Evolutionary conservation across 192 early-diverging fungal species (phyloP), one percentile per base, ranked within the genome.

Genomic region (Umbelopsis vinacea): DNA sequence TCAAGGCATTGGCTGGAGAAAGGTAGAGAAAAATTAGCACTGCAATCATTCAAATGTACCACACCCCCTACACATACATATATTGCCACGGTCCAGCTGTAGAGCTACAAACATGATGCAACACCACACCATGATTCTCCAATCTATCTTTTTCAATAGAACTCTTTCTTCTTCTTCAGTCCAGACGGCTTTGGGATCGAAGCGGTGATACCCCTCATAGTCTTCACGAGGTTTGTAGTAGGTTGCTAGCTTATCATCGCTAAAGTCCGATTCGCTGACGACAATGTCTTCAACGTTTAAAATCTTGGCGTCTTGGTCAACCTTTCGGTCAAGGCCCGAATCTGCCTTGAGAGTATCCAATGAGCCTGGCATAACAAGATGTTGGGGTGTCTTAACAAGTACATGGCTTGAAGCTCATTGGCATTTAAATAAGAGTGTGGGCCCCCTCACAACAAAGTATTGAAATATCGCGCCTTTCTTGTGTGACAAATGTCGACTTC

Each of bases 91-190:
- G 37, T 87, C 85, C 55, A 86, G 45, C 47, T 86, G 84, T 19
- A 84, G 72, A 66, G 80, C 76, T 46, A 87, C 82, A 71, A 86
- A 84, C 85, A 86, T 86, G 12, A 86, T 70, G 26, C 78, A 79
- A 46, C 78, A 80, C 72, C 74, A 81, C 12, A 79, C 68, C 52
- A 86, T 77, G 69, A 86, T 52, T 45, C 78, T 81, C 23, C 70
- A 47, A 46, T 85, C 84, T 37, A 85, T 82, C 72, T 77, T 84
- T 66, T 83, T 83, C 22, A 85, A 77, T 37, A 85, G 52, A 8
- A 68, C 48, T 57, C 75, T 79, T 43, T 85, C 84, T 43, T 85
- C 84, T 48, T 79, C 76, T 0, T 19, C 72, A 0, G 84, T 85
- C 84, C 84, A 85, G 2, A 73, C 74, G n/a, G 75, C 52, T 6